phyloP scores from a whole-genome alignment of 805 yeast species.

The Kodamaea kaohsiungensis region DNA sequence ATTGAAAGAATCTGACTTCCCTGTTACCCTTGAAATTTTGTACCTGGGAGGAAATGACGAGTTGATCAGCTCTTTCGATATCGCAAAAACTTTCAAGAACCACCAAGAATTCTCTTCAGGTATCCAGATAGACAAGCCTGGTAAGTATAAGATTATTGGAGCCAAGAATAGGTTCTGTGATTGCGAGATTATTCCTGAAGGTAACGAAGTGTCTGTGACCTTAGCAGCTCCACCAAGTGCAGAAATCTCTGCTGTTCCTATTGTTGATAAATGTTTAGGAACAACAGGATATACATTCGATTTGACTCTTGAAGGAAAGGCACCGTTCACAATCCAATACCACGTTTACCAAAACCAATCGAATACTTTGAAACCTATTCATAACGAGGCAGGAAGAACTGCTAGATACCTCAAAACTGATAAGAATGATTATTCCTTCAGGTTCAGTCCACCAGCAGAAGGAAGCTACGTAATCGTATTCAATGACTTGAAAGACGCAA shows the following conservation, averaged over 20 bases:
- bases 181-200: conserved; percentile 39
- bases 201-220: conserved; percentile 42
- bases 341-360: conserved; percentile 51
- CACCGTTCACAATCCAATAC: conserved; percentile 75
- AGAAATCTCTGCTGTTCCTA: conserved; percentile 52
- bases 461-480: conserved; percentile 82
- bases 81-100: conserved; percentile 25
- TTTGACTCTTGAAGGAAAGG: conserved; percentile 67
- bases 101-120: conserved; percentile 30
- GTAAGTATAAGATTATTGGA: conserved; percentile 57
- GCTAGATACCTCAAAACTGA: conserved; percentile 31
- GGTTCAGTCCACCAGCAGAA: conserved; percentile 74
- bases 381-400: conserved; percentile 30
- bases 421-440: conserved; percentile 35
- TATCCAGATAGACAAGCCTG: conserved; percentile 54
- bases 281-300: conserved; percentile 78
- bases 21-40: conserved; percentile 37
- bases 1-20: conserved; percentile 42
- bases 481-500: conserved; percentile 56
- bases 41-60: conserved; percentile 3
- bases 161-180: conserved; percentile 65
- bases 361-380: conserved; percentile 34
- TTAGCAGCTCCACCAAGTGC: conserved; percentile 43
- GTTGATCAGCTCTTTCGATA: neutral
- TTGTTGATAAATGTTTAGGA: conserved; percentile 88